phyloP scores from a whole-genome alignment of 139 green algal species.

The Chlorella vulgaris region DNA sequence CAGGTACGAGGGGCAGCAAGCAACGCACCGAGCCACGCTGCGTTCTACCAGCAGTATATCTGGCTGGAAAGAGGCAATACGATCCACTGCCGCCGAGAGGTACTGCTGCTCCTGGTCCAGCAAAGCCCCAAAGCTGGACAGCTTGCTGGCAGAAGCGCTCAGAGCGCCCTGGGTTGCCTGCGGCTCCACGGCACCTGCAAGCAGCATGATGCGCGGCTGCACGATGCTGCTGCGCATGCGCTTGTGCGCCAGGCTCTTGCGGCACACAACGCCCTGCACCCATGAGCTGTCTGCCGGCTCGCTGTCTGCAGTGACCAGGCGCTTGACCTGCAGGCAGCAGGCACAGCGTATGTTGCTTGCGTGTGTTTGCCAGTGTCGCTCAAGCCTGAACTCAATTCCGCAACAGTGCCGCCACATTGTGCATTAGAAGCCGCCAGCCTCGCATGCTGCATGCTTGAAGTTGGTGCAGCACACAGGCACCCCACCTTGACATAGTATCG shows the following conservation, averaged over 20 bases:
- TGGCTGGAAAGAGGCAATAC: constrained; percentile 57
- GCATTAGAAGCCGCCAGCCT: too few species aligned
- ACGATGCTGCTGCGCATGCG: constrained; percentile 76
- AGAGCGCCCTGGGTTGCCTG: neutral
- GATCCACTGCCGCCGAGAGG: constrained; percentile 65
- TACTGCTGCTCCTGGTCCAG: constrained; percentile 53
- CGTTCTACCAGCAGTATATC: constrained; percentile 83
- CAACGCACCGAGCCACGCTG: constrained; percentile 54
- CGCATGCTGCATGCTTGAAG: too few species aligned
- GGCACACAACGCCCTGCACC: constrained; percentile 68
- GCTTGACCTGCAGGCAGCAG: constrained; percentile 71
- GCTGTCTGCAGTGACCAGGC: constrained; percentile 50
- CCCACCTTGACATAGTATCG: constrained; percentile 71
- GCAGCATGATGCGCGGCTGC: constrained; percentile 64
- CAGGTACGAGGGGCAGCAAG: neutral
- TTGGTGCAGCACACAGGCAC: neutral
- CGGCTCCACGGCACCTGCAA: constrained; percentile 59
- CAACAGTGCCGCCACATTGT: too few species aligned
- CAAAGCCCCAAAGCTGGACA: constrained; percentile 73
- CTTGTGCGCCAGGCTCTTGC: constrained; percentile 81
- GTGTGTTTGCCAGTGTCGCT: too few species aligned
- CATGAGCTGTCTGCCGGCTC: constrained; percentile 51
- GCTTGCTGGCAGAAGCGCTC: constrained; percentile 31
- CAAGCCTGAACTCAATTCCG: too few species aligned
- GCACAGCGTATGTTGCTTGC: neutral